These are phyloP conservation scores for Ganoderma meredithae DNA, from an alignment of 1,284 basidiomycete genomes.

Conservation along the genomic window DNA sequence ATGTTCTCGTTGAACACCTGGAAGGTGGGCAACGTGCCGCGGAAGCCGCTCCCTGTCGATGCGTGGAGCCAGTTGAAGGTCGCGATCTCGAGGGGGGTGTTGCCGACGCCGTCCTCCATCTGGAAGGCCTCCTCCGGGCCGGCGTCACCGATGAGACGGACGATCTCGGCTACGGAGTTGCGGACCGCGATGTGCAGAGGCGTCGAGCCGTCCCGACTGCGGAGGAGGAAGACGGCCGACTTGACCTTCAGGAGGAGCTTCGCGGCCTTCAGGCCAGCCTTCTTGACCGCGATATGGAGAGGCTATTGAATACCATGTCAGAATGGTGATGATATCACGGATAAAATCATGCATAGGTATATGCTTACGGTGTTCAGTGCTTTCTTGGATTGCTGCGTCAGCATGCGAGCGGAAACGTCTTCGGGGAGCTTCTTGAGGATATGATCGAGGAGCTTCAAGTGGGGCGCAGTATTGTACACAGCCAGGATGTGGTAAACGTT, in stretches of 20 bases:
- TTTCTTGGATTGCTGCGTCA: slow-evolving; percentile 53
- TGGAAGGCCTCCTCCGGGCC: slow-evolving; percentile 48
- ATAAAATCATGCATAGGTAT: background rate
- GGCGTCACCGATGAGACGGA: slow-evolving; percentile 46
- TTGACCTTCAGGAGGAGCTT: slow-evolving; percentile 46
- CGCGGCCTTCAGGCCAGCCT: slow-evolving; percentile 37
- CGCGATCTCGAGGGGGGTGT: slow-evolving; percentile 57
- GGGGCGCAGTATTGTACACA: slow-evolving; percentile 34
- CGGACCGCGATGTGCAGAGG: slow-evolving; percentile 56
- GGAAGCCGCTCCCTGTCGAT: slow-evolving; percentile 18
- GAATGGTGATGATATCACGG: background rate
- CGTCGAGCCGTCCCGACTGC: slow-evolving; percentile 52
- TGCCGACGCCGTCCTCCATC: slow-evolving; percentile 62
- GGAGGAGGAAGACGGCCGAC: slow-evolving; percentile 44
- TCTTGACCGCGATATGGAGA: slow-evolving; percentile 55
- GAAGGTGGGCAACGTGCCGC: background rate
- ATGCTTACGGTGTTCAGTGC: slow-evolving; percentile 53
- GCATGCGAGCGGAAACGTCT: slow-evolving; percentile 51
- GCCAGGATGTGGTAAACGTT: slow-evolving; percentile 63
- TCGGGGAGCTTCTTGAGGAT: slow-evolving; percentile 55
- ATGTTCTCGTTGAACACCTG: slow-evolving; percentile 1
- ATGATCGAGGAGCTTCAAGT: slow-evolving; percentile 46
- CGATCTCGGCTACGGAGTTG: slow-evolving; percentile 43
- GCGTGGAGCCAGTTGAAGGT: slow-evolving; percentile 32
- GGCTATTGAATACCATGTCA: slow-evolving; percentile 45